A percentile compares a stretch with the other conserved stretches of the same genome.
Evolutionary conservation across 2,329 filamentous ascomycete genomes (phyloP).

Genomic region (Dothistroma septosporum): DNA sequence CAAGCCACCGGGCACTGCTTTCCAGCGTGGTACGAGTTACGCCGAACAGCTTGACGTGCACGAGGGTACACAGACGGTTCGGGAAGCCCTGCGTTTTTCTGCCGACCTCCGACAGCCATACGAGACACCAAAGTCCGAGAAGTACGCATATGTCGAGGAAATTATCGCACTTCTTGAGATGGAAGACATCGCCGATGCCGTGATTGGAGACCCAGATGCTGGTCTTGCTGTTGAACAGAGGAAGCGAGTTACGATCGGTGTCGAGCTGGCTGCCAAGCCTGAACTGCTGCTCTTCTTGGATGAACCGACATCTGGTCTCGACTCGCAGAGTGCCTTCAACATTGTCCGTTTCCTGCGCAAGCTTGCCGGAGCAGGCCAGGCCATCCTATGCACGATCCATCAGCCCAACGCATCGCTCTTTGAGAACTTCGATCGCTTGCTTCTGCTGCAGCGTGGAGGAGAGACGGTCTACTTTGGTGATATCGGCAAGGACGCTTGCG

Average conservation of each 20-base stretch:
- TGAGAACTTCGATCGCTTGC: constrained; percentile 78
- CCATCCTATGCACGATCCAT: constrained; percentile 86
- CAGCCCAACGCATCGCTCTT: constrained; percentile 84
- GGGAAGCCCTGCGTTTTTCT: constrained; percentile 64
- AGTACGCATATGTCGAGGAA: constrained; percentile 63
- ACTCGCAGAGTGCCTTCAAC: constrained; percentile 69
- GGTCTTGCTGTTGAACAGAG: constrained; percentile 64
- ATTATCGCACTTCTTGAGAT: constrained; percentile 62
- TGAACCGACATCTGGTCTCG: constrained; percentile 72
- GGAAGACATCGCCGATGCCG: constrained; percentile 62
- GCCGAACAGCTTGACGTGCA: constrained; percentile 64
- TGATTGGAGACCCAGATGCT: constrained; percentile 58
- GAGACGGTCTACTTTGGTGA: constrained; percentile 83
- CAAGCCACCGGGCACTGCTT: constrained; percentile 49
- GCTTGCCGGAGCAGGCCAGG: constrained; percentile 73
- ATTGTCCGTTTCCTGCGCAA: constrained; percentile 75
- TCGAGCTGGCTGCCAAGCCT: constrained; percentile 61
- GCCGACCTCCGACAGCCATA: constrained; percentile 60
- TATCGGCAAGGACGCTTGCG: constrained; percentile 68
- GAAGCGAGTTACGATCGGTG: constrained; percentile 62
- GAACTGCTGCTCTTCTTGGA: constrained; percentile 73
- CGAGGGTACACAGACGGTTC: constrained; percentile 58
- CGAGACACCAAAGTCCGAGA: constrained; percentile 55
- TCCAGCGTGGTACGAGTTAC: constrained; percentile 62
- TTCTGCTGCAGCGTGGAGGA: constrained; percentile 74